Evolutionary conservation across 768 basidiomycete genomes (phyloP), one percentile per base, ranked within the genome.

Genomic region (Boletellus sp.): DNA sequence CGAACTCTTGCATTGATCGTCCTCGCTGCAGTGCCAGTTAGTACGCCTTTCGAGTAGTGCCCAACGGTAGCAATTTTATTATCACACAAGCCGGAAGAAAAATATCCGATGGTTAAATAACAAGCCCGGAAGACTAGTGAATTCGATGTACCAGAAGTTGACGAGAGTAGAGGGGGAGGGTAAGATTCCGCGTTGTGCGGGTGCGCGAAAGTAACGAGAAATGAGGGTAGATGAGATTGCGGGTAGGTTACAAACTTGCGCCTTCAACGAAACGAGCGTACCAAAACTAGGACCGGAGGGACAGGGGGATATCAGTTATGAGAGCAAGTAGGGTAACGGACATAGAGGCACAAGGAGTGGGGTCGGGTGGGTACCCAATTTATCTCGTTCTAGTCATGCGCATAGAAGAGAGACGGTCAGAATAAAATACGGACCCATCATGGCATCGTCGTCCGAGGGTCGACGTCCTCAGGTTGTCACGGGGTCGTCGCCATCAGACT

Each of bases 21-120:
- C 35, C 47, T 34, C 20, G 35, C n/a, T 13, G 4, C 17, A 38
- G 22, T 43, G 26, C 26, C 15, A n/a, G n/a, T n/a, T n/a, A n/a
- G n/a, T n/a, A n/a, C n/a, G n/a, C 17, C 42, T 31, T 45, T 28
- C 37, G 42, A 24, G 39, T 36, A 38, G 36, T 45, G 44, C 44
- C 22, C 36, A 51, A 58, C 55, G 58, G 61, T 53, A 69, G 61
- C 61, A 68, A 58, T 65, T 64, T 65, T 65, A 68, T 67, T 73
- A 74, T 74, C 72, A 68, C 72, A 73, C 73, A 72, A 52, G 66
- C 62, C 51, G 35, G 57, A 60, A 58, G 47, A 56, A 56, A 59
- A 64, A 70, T 70, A 68, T 68, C 63, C 68, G 53, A 58, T 57
- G 45, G 48, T 65, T 66, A 67, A 67, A 63, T 68, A 70, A 58